Base-by-base conservation (phyloP, 2,329 filamentous ascomycete genomes). In the Pleomassaria siparia region DNA sequence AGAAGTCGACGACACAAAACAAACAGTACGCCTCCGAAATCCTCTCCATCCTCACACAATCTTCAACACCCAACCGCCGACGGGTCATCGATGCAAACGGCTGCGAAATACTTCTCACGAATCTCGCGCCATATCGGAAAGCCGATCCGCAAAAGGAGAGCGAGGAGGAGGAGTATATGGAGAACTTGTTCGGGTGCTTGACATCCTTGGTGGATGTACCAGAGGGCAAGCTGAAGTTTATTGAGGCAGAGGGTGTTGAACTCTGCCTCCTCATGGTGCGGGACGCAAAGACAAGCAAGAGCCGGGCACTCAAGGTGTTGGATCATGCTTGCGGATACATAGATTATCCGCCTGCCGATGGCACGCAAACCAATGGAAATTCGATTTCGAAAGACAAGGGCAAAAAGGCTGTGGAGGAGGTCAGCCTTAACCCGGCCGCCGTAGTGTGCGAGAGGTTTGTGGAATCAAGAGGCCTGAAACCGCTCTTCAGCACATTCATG, bases 11-110 rank as follows among this genome's bases (percentile, higher is more conserved):
- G 1, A 80, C 83, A 4, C 94, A 99, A 67, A 99, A 99, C 67
- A 95, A 94, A 67, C 92, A 96, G 68, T 99, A 97, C 67, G 83
- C 91, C 0, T 90, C 92, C 13, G 94, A 99, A 72, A 83, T 97
- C 7, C 77, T 99, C 2, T 91, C 92, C 11, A 94, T 99, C 45
- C 75, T 99, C 8, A 79, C 92, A 15, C 91, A 96, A 69, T 84
- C 84, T 1, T 89, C 88, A 3, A 55, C 80, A 0, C 72, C 80
- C 29, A 91, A 90, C 60, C 77, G 88, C 36, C 74, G 73, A 18
- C 79, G 79, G 39, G 75, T 96, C 4, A 81, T 82, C 29, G 70
- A 75, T 22, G 72, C 86, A 1, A 85, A 95, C 51, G 87, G 88
- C 0, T 79, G 94, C 7, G 92, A 99, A 60, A 70, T 80, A 2